Evolutionary conservation across 345 rosid species (phyloP), one percentile per base, ranked within the genome.

Genomic region (Acer yangbiense): DNA sequence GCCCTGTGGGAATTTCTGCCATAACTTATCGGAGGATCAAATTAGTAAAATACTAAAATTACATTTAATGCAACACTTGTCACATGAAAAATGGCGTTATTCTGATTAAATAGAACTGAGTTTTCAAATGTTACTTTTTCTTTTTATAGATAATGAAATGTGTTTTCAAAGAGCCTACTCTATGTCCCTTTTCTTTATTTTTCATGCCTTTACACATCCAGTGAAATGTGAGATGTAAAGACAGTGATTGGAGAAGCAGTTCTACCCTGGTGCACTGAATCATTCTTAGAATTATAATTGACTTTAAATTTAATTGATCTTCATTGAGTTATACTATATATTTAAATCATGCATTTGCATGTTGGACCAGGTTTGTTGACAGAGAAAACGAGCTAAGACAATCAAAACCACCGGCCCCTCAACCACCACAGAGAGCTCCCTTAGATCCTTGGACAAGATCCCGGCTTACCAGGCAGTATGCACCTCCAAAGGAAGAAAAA

Each of bases 401-500:
- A 81, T 87, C 97, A 32, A 95, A 92, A 83, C 91, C 94, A 32
- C 88, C 95, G 6, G 74, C 84, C 39, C 90, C 95, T 64, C 98
- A 90, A 80, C 90, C 89, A 3, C 93, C 89, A 27, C 94, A 83
- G 60, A 87, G 90, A 81, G 82, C 83, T 46, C 82, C 95, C 0
- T 44, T 96, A 67, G 97, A 96, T 83, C 98, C 97, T 8, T 96
- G 98, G 97, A 86, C 86, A 9, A 88, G 86, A 86, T 94, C 99
- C 6, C 88, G 83, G 70, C 97, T 94, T 48, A 81, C 82, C 72
- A 88, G 67, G 83, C 94, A 92, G 79, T 87, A 85, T 74, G 98
- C 99, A 39, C 93, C 95, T 29, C 93, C 95, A 44, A 92, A 91
- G 79, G 93, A 91, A 76, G 98, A 91, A 79, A 94, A 85, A 75